Conservation (phyloP, 176 grass and related monocot species). For the Raddia distichophylla region DNA sequence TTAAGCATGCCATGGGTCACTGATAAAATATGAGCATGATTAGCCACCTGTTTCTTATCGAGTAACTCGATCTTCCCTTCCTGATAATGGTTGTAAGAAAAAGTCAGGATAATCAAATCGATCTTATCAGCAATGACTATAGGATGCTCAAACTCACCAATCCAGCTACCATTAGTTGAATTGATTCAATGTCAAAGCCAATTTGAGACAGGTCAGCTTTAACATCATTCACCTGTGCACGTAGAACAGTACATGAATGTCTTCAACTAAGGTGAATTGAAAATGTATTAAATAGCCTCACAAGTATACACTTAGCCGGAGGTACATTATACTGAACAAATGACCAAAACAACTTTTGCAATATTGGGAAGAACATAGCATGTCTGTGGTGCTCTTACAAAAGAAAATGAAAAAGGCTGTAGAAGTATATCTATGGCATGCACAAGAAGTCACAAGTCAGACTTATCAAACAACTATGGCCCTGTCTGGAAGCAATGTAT, state of each 20-base stretch:
- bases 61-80: constrained; percentile 89
- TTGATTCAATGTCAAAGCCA: constrained; percentile 87
- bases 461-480: not conserved
- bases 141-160: constrained; percentile 63
- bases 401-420: constrained; percentile 10
- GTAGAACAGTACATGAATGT: constrained; percentile 38
- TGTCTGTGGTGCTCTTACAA: not conserved
- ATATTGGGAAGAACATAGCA: constrained; percentile 12
- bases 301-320: not conserved
- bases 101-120: constrained; percentile 32
- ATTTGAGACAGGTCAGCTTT: constrained; percentile 80
- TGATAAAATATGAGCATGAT: constrained; percentile 17
- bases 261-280: not conserved
- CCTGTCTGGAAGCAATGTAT: too few relatives aligned
- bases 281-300: constrained; percentile 3
- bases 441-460: not conserved
- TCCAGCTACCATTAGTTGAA: constrained; percentile 85
- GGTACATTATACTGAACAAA: not conserved
- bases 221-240: constrained; percentile 75
- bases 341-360: not conserved
- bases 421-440: constrained; percentile 5
- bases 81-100: constrained; percentile 47
- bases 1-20: constrained; percentile 4
- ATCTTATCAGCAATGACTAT: constrained; percentile 8
- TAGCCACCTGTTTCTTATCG: constrained; percentile 85